Conservation (phyloP, 169 alveolate species). For the Amoebophrya sp. region DNA sequence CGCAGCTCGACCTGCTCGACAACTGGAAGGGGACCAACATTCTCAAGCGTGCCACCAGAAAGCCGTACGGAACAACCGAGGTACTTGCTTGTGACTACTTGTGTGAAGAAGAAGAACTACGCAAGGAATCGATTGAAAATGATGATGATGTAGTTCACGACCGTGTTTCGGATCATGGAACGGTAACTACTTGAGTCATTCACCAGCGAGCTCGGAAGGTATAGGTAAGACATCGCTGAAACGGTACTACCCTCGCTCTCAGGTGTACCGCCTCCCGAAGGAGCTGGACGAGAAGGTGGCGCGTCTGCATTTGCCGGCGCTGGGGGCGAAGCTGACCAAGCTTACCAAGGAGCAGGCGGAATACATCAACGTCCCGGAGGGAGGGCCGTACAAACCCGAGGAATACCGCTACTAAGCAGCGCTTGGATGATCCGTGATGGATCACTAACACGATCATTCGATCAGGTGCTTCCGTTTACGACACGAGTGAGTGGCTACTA, state of each 20-base stretch:
- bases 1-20: conserved; percentile 71
- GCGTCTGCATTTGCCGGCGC: conserved; percentile 78
- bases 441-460: no score
- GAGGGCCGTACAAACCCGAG: conserved; percentile 89
- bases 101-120: background rate
- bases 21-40: conserved; percentile 41
- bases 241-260: conserved; percentile 52
- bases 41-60: background rate
- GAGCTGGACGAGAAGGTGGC: conserved; percentile 94
- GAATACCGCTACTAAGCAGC: conserved; percentile 76
- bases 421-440: no score
- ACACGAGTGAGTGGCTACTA: no score
- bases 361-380: conserved; percentile 73
- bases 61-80: background rate
- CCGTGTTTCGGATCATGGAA: background rate
- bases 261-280: conserved; percentile 84
- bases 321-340: conserved; percentile 81
- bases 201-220: background rate
- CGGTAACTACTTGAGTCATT: no score
- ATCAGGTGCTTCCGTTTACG: no score
- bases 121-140: no score
- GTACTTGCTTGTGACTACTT: background rate
- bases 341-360: conserved; percentile 81
- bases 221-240: conserved; percentile 37
- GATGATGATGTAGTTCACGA: background rate